Percentiles rank a stretch among this genome's conserved stretches.
Conservation (phyloP, 768 basidiomycete species). For the Lentinula aciculospora region DNA sequence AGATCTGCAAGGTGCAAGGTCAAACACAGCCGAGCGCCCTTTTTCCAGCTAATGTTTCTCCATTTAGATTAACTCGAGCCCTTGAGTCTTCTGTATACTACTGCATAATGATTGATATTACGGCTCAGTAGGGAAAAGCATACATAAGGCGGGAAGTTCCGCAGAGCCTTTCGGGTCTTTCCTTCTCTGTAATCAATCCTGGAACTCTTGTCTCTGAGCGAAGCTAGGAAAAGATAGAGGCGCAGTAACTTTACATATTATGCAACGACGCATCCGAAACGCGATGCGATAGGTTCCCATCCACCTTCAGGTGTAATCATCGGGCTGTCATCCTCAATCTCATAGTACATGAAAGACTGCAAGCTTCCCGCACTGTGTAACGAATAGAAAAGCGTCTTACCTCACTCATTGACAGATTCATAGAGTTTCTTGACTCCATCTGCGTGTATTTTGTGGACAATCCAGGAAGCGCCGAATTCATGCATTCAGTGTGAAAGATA, state of each 20-base stretch:
- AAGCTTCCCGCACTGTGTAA: not conserved
- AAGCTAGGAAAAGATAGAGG: no score
- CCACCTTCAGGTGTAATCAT: not conserved
- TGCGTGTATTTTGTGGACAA: no score
- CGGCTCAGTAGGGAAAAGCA: no score
- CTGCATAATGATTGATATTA: not conserved
- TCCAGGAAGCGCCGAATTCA: no score
- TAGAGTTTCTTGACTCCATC: no score
- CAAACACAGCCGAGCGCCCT: not conserved
- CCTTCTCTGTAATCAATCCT: no score
- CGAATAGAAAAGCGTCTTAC: not conserved
- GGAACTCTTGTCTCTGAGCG: no score
- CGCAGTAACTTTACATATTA: no score
- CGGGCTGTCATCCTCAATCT: not conserved
- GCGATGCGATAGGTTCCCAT: not conserved
- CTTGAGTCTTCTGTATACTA: not conserved
- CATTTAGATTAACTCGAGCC: not conserved
- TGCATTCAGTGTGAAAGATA: no score
- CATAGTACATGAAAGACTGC: not conserved
- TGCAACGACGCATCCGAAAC: no score
- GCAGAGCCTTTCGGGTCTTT: no score
- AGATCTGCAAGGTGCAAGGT: not conserved
- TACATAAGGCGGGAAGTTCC: no score
- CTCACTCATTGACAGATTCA: not conserved
- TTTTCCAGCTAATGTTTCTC: not conserved